Base-by-base conservation (phyloP, 1,284 basidiomycete species). In the Porogramme epimiltina region DNA sequence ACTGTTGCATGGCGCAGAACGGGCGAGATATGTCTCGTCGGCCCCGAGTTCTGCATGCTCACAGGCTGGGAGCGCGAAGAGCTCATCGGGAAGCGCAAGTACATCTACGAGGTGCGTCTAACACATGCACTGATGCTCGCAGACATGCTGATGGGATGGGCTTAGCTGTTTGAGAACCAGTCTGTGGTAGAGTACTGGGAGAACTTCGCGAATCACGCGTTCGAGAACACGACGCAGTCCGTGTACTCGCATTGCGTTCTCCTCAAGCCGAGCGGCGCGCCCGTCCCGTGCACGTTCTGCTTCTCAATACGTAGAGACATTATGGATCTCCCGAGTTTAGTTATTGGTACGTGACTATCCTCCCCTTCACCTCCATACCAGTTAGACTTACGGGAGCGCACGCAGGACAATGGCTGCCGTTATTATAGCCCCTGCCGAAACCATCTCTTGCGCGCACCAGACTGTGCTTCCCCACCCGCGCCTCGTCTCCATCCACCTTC, bases 1-100 rank as follows among this genome's bases (percentile, higher is more conserved):
- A 99, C 96, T 0, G 94, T 97, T n/a, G 92, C 98, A 2, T 99
- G 96, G 96, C 86, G 96, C 26, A 80, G 96, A 44, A 99, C 97
- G 16, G 96, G 96, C 66, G 97, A 99, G 74, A 94, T 99, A 34
- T 95, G 93, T 66, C 85, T 97, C 39, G 96, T 96, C 40, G 95
- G 95, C 0, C 90, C 94, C 2, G 95, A 99, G 72, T 99, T 99
- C 67, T 94, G 90, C 69, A 89, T 94, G 80, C 78, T 99, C 54
- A 95, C 94, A 3, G 91, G 90, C 61, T 93, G 92, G 89, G 82
- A 84, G 16, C 81, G 88, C 69, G 87, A 91, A 53, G 93, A 97
- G 58, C 77, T 98, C 26, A 70, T 94, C 18, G 84, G 85, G 11
- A 82, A 80, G 58, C 80, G 85, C 66, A 93, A 90, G 65, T 96